Base-by-base conservation (phyloP, 352 stramenopile genomes). In the Pythium myriotylum region DNA sequence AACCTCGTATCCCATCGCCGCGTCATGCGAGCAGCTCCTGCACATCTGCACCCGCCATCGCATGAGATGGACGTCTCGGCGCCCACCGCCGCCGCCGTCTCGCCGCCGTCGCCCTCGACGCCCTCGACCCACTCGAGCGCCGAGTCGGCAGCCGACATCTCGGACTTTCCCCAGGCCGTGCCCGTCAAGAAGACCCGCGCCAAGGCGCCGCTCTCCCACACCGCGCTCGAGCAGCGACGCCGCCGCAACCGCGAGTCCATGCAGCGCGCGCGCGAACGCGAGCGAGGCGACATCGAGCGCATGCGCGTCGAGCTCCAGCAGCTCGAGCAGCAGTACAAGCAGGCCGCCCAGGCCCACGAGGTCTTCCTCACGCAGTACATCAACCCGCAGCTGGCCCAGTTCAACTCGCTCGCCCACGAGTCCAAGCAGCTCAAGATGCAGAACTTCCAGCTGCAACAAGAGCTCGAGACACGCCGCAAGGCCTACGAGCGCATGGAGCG, bases 241-340 rank as follows among this genome's bases (percentile, higher is more conserved):
- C 73, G 73, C 23, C 61, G 68, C 43, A 81, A 81, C 50, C 73
- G 73, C 55, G 73, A 81, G 62, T 73, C 73, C 51, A 84, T 84
- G 74, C 72, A 75, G 57, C 74, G 74, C 46, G 57, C 66, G 6
- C 54, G 74, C 7, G 39, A 59, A 52, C 72, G 72, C 8, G 66
- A 84, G 61, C 65, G 72, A 0, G 64, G 71, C 19, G 66, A 76
- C 32, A 32, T 84, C 12, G 64, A 35, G 13, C 40, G 52, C 27
- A 78, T 84, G 72, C 62, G 70, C 16, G 35, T 52, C 10, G 54
- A 70, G 55, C 62, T 84, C 6, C 35, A 68, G 14, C 52, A 65
- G 50, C 70, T 84, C n/a, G 72, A 84, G 64, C 32, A 54, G 35
- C 54, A 84, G 65, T 78, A 78, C 45, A 59, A 58, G 7, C 14